phyloP scores from a whole-genome alignment of 306 rosid species.

The Cicer judaicum region DNA sequence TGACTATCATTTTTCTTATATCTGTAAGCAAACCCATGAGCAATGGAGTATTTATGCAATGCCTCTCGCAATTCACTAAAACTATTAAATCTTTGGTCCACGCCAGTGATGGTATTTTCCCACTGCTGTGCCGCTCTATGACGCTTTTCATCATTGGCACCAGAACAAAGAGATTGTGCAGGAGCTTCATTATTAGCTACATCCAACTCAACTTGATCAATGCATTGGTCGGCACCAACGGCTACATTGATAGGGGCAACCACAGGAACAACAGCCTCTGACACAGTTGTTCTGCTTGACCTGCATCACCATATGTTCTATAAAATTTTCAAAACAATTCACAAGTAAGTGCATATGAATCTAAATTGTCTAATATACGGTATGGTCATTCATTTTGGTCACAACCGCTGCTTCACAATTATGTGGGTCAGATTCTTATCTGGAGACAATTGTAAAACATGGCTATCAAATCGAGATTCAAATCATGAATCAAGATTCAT shows the following conservation, averaged over 20 bases:
- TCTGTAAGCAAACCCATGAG: constrained; percentile 89
- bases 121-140: constrained; percentile 88
- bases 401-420: constrained; percentile 23
- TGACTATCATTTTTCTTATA: constrained; percentile 95
- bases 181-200: constrained; percentile 56
- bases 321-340: constrained; percentile 40
- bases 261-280: constrained; percentile 77
- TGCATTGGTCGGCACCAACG: constrained; percentile 47
- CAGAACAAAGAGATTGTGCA: constrained; percentile 48
- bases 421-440: constrained; percentile 15
- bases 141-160: constrained; percentile 59
- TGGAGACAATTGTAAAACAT: constrained; percentile 24
- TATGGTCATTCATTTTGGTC: constrained; percentile 28
- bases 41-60: constrained; percentile 92
- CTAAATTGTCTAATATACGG: constrained; percentile 8
- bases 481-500: not conserved
- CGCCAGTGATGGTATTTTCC: constrained; percentile 97
- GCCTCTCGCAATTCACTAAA: constrained; percentile 94
- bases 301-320: constrained; percentile 55
- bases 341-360: constrained; percentile 28
- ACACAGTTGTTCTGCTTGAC: constrained; percentile 90
- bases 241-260: constrained; percentile 54
- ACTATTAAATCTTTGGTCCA: constrained; percentile 91
- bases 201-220: constrained; percentile 52
- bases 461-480: not conserved